These are phyloP conservation scores for Dendrobium chrysotoxum DNA, from an alignment of 106 monocot species.

Conservation along the genomic window DNA sequence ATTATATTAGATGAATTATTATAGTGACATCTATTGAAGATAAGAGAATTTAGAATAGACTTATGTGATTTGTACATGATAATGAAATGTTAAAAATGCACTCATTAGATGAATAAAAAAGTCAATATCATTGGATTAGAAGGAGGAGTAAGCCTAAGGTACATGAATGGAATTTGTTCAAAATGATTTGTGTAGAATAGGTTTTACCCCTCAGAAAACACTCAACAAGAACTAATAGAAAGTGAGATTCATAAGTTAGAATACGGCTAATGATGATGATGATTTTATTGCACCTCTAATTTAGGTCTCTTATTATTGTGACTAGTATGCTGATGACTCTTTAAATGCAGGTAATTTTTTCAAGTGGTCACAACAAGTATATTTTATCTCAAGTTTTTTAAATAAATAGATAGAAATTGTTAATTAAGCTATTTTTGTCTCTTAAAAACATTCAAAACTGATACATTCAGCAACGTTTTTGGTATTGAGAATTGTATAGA, in stretches of 20 bases:
- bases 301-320: background rate
- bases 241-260: too few species aligned
- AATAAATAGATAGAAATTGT: background rate
- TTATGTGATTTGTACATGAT: too few species aligned
- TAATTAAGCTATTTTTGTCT: background rate
- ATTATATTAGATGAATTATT: background rate
- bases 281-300: background rate
- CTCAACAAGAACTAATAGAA: too few species aligned
- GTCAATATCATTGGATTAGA: too few species aligned
- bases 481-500: background rate
- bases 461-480: background rate
- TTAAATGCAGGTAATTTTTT: background rate
- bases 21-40: background rate
- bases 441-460: background rate
- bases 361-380: background rate
- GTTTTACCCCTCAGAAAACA: too few species aligned
- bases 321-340: background rate
- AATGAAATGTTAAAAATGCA: too few species aligned
- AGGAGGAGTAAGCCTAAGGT: too few species aligned
- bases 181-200: too few species aligned
- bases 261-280: background rate
- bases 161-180: too few species aligned
- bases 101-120: too few species aligned
- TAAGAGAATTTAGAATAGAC: too few species aligned
- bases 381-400: background rate